A percentile compares a stretch with the other conserved stretches of the same genome.
Conservation (phyloP, 148 eudicot genomes). For the Amaranthus hypochondriacus region DNA sequence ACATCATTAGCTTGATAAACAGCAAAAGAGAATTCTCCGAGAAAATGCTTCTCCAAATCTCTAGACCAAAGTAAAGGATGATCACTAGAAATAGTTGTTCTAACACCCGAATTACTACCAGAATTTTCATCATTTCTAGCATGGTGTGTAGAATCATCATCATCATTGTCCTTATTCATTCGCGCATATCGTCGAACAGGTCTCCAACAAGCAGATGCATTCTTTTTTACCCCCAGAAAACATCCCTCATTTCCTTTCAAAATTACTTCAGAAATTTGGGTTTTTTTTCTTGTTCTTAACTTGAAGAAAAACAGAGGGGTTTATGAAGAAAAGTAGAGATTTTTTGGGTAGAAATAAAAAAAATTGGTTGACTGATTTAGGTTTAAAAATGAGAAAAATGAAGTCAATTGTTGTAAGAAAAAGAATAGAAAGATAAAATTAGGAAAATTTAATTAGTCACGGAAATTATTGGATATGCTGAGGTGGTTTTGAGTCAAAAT, state of each 20-base stretch:
- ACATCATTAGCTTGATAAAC: slow-evolving; percentile 52
- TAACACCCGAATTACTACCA: background rate
- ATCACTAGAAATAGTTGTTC: background rate
- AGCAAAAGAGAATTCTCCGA: slow-evolving; percentile 59
- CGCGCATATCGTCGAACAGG: slow-evolving; percentile 33
- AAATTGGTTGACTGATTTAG: slow-evolving; percentile 3
- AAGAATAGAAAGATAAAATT: background rate
- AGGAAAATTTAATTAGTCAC: background rate
- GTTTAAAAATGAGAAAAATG: background rate
- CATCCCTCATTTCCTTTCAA: slow-evolving; percentile 41
- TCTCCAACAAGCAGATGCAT: slow-evolving; percentile 33
- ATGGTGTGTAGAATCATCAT: background rate
- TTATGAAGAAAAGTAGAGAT: background rate
- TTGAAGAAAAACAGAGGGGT: background rate
- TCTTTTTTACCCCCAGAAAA: slow-evolving; percentile 22
- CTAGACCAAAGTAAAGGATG: slow-evolving; percentile 45
- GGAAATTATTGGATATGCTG: too few relatives aligned
- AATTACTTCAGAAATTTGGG: background rate
- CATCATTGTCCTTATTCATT: slow-evolving; percentile 21
- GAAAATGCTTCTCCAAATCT: slow-evolving; percentile 53
- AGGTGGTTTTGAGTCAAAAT: too few relatives aligned
- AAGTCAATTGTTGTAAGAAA: background rate
- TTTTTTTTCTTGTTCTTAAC: background rate
- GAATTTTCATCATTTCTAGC: background rate
- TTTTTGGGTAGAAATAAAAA: background rate